These are phyloP conservation scores for Elaphomyces granulatus DNA, from an alignment of 495 filamentous ascomycete genomes.

Conservation along the genomic window DNA sequence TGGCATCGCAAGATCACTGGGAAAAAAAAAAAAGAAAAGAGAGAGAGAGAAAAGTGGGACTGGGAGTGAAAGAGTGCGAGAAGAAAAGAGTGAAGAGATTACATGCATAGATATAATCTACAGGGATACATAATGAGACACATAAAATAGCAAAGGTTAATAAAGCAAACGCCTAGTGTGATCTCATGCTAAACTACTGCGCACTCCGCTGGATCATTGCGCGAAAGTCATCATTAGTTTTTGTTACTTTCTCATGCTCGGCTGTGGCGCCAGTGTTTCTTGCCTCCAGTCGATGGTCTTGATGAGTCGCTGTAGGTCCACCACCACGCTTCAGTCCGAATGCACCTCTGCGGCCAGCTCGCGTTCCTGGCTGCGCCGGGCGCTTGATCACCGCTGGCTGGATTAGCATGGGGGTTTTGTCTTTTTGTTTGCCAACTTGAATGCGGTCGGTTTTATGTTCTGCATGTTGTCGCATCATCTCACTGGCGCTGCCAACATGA, in stretches of 20 bases:
- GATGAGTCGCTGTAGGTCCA: constrained; percentile 24
- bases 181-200: too few relatives aligned
- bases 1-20: too few relatives aligned
- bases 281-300: constrained; percentile 19
- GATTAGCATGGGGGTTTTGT: constrained; percentile 35
- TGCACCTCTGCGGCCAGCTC: constrained; percentile 35
- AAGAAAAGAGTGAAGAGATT: too few relatives aligned
- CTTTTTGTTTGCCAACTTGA: constrained; percentile 19
- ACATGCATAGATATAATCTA: too few relatives aligned
- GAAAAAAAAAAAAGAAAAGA: too few relatives aligned
- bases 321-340: constrained; percentile 41
- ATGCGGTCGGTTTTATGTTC: constrained; percentile 40
- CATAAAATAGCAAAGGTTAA: too few relatives aligned
- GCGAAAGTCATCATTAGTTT: constrained; percentile 84
- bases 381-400: constrained; percentile 40
- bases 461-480: constrained; percentile 42
- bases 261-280: constrained; percentile 16
- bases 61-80: too few relatives aligned
- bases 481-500: constrained; percentile 49
- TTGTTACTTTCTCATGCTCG: constrained; percentile 28
- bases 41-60: too few relatives aligned
- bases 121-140: too few relatives aligned
- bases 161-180: too few relatives aligned
- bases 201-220: constrained; percentile 45
- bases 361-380: constrained; percentile 37